Conservation (phyloP, 345 rosid species). For the Corchorus olitorius region DNA sequence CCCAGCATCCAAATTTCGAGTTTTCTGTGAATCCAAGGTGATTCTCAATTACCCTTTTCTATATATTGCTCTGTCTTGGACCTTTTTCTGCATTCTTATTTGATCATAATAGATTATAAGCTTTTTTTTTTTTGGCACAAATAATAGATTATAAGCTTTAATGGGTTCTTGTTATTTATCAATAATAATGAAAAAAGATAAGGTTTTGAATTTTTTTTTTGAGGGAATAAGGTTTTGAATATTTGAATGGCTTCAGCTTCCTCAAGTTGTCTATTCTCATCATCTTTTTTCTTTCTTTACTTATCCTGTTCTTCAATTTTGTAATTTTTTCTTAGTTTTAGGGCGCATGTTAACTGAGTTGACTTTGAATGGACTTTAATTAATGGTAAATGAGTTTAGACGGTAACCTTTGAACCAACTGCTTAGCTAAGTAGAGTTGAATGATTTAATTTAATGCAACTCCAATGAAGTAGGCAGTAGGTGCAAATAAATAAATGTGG, state of each 20-base stretch:
- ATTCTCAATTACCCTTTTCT: slow-evolving; percentile 2
- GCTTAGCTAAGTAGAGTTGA: no score
- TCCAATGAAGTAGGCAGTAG: no score
- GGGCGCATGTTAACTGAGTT: background rate
- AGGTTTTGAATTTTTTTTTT: background rate
- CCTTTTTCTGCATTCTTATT: background rate
- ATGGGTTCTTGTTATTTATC: background rate
- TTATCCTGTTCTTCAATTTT: background rate
- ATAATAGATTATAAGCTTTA: background rate
- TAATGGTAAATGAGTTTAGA: no score
- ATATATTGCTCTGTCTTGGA: background rate
- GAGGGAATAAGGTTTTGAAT: no score
- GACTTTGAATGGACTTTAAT: slow-evolving; percentile 2
- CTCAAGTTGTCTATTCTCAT: background rate
- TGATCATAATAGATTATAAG: background rate
- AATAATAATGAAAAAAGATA: background rate
- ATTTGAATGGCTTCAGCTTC: slow-evolving; percentile 1
- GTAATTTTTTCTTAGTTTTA: background rate
- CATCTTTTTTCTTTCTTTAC: background rate
- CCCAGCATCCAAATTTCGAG: slow-evolving; percentile 24
- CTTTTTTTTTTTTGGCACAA: no score
- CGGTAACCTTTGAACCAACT: no score
- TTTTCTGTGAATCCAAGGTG: slow-evolving; percentile 46
- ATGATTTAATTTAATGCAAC: background rate
- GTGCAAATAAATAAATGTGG: no score